A percentile compares a stretch with the other conserved stretches of the same genome.
Evolutionary conservation across 1,284 basidiomycete species (phyloP).

Genomic region (Ganoderma multipileum): DNA sequence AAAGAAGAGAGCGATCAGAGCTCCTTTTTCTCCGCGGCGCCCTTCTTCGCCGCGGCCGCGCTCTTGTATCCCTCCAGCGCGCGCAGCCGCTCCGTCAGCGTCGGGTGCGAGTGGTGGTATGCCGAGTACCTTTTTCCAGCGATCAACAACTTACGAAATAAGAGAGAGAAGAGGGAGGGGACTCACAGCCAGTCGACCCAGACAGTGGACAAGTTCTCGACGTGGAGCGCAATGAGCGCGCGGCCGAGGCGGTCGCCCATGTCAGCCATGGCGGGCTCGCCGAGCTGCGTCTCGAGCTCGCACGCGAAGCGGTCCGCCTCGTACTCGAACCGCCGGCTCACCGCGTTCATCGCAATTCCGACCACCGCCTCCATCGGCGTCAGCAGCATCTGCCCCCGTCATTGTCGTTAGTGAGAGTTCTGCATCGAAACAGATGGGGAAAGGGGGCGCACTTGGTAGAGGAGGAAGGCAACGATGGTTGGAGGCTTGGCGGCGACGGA

Average conservation of each 20-base stretch:
- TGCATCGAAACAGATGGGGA: not conserved
- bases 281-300: conserved; percentile 63
- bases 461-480: conserved; percentile 87
- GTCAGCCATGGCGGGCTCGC: conserved; percentile 61
- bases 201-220: conserved; percentile 90
- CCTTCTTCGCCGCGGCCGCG: conserved; percentile 13
- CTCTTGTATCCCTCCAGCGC: conserved; percentile 70
- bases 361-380: conserved; percentile 85
- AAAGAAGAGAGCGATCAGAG: conserved; percentile 14
- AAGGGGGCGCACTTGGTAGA: conserved; percentile 70
- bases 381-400: conserved; percentile 70
- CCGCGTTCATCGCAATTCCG: conserved; percentile 78
- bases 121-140: conserved; percentile 73
- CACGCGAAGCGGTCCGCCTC: conserved; percentile 88
- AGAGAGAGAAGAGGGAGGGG: conserved; percentile 14
- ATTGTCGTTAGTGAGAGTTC: not conserved
- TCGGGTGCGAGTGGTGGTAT: conserved; percentile 94
- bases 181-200: conserved; percentile 90
- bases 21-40: conserved; percentile 41
- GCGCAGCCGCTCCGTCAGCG: conserved; percentile 84
- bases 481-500: conserved; percentile 74
- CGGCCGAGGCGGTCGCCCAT: conserved; percentile 83
- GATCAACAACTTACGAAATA: conserved; percentile 1
- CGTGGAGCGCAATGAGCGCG: conserved; percentile 84
- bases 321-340: conserved; percentile 88